Conservation (phyloP, 805 yeast genomes). For the Candida endomychidarum region DNA sequence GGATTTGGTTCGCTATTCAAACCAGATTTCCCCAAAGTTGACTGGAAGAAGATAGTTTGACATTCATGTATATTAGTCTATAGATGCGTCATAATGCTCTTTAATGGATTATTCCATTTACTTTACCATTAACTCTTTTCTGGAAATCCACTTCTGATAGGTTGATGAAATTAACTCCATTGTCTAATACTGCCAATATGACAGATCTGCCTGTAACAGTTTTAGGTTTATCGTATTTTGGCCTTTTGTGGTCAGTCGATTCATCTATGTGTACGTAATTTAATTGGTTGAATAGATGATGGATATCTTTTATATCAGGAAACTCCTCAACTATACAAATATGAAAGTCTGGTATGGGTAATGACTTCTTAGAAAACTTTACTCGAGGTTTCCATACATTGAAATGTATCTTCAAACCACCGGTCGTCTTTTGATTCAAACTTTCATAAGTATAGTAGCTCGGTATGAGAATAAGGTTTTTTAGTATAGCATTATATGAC, state of each 20-base stretch:
- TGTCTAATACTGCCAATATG: slow-evolving; percentile 69
- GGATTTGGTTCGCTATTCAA: slow-evolving; percentile 4
- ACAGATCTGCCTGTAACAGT: slow-evolving; percentile 52
- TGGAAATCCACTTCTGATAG: slow-evolving; percentile 53
- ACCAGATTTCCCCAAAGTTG: not conserved
- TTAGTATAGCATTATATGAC: slow-evolving; percentile 19
- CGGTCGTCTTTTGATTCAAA: slow-evolving; percentile 12
- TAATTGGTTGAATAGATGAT: slow-evolving; percentile 23
- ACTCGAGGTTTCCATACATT: slow-evolving; percentile 85
- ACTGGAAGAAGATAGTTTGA: not conserved
- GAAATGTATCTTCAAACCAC: slow-evolving; percentile 42
- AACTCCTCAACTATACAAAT: slow-evolving; percentile 53
- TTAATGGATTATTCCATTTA: slow-evolving; percentile 8
- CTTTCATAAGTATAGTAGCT: slow-evolving; percentile 9
- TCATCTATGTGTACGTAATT: slow-evolving; percentile 9
- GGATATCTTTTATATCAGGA: slow-evolving; percentile 48
- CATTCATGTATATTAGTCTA: slow-evolving; percentile 1
- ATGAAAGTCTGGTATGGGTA: slow-evolving; percentile 75
- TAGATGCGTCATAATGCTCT: not conserved
- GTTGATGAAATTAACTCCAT: slow-evolving; percentile 69
- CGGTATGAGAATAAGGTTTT: slow-evolving; percentile 8
- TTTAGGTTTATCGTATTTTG: slow-evolving; percentile 45
- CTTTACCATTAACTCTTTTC: slow-evolving; percentile 11
- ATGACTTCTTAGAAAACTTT: slow-evolving; percentile 64
- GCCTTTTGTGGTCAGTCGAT: slow-evolving; percentile 20